Evolutionary conservation across 768 basidiomycete genomes (phyloP).

Genomic region (Termitomyces sp.): DNA sequence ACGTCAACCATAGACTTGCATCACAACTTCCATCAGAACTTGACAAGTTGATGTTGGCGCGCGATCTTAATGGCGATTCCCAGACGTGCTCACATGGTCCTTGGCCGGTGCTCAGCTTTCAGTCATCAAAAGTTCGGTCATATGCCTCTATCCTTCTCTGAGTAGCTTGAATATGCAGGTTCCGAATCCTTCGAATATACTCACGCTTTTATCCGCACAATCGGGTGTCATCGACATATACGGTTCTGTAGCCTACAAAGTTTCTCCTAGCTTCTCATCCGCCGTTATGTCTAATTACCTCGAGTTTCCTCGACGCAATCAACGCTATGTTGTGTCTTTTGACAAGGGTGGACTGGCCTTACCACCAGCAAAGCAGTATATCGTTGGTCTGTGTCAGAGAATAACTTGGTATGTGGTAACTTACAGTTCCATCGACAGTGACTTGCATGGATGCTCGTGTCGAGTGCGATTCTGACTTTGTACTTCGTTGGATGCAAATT

Average conservation of each 20-base stretch:
- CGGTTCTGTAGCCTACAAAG: background rate
- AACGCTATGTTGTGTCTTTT: slow-evolving; percentile 39
- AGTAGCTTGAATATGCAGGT: background rate
- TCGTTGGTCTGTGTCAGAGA: background rate
- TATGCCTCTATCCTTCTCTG: background rate
- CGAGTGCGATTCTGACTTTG: background rate
- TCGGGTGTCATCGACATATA: background rate
- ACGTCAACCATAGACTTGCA: no score
- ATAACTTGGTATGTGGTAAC: background rate
- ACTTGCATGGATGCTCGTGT: background rate
- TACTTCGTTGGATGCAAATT: background rate
- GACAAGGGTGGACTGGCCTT: slow-evolving; percentile 31
- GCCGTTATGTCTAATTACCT: slow-evolving; percentile 19
- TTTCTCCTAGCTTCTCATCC: background rate
- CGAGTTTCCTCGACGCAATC: slow-evolving; percentile 35
- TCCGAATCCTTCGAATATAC: background rate
- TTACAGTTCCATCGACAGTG: background rate
- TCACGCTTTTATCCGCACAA: background rate
- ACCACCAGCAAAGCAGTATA: slow-evolving; percentile 28
- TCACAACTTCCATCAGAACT: no score
- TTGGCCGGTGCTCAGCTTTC: background rate
- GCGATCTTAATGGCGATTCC: no score
- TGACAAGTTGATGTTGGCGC: no score
- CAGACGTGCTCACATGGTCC: background rate
- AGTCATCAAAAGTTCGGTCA: no score